Percentiles rank a stretch among this genome's conserved stretches.
Evolutionary conservation across 306 rosid species (phyloP).

Genomic region (Trichosanthes cucumerina): DNA sequence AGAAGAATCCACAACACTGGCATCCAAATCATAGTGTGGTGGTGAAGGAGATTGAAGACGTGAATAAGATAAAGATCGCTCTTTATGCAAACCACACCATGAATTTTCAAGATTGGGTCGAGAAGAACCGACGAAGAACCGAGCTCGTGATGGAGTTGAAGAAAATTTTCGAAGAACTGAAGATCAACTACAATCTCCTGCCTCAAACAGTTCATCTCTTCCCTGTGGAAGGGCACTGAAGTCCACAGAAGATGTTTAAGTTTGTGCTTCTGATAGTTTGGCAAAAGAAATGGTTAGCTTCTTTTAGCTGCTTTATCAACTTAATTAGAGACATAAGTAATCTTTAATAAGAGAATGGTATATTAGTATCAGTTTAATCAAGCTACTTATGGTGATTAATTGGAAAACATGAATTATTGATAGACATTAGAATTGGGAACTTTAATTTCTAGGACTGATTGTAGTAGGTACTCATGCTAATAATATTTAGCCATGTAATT

Average conservation of each 20-base stretch:
- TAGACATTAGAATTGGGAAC: not conserved
- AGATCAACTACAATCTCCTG: constrained; percentile 62
- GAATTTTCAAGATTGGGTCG: constrained; percentile 66
- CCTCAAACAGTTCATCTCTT: constrained; percentile 57
- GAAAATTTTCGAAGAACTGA: constrained; percentile 64
- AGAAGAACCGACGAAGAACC: constrained; percentile 55
- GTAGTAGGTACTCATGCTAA: not conserved
- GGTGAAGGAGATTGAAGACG: constrained; percentile 57
- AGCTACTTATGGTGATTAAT: not conserved
- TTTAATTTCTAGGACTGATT: not conserved
- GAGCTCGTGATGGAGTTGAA: constrained; percentile 62
- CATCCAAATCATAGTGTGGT: constrained; percentile 43
- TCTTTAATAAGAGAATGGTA: not conserved
- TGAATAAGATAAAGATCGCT: constrained; percentile 59
- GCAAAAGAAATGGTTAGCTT: not conserved
- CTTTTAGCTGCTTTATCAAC: not conserved
- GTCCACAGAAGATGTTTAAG: constrained; percentile 20
- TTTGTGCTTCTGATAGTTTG: not conserved
- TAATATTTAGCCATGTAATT: not conserved
- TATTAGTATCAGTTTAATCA: not conserved
- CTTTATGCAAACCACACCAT: constrained; percentile 58
- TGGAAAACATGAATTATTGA: not conserved
- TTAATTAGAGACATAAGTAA: not conserved
- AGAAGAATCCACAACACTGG: constrained; percentile 53
- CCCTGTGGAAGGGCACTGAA: constrained; percentile 15